Evolutionary conservation across 2,329 filamentous ascomycete genomes (phyloP), one percentile per base, ranked within the genome.

Genomic region (Aspergillus udagawae): DNA sequence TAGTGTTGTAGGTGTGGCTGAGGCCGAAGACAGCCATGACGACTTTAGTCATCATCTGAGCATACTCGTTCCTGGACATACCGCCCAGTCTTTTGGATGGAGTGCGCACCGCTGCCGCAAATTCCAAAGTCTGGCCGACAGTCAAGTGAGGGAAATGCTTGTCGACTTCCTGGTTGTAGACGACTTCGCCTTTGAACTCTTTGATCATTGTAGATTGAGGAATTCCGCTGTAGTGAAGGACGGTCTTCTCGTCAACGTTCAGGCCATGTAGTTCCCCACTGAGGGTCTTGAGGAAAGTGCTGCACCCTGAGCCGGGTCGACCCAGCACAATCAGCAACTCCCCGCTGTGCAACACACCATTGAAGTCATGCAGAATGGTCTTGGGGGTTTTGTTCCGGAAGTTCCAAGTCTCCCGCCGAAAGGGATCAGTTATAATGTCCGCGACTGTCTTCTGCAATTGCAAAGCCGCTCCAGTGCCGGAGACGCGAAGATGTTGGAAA

Each of bases 211-310:
- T 60, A 21, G 56, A 20, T 44, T 67, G 66, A 2, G 67, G 61
- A 27, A 70, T 81, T 63, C 87, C 84, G 81, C 92, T 89, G 69
- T 94, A 94, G 76, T 94, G 92, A 70, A 94, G 84, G 54, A 88
- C 84, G 0, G 89, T 87, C 6, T 79, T 74, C 2, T 86, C 74
- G 51, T 90, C 88, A 23, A 93, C 79, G 59, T 83, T 83, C 66
- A 93, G 86, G 45, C 91, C 91, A 63, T 92, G 87, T 27, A 88
- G 89, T 74, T 94, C 90, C 60, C 91, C 90, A 10, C 89, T 84
- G 62, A 94, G 82, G 0, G 90, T 90, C 79, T 94, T 94, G 57
- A 95, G 79, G 60, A 94, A 85, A 1, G 91, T 94, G 44, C 88
- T 90, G 74, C 91, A 95, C 51, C 75, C 75, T 9, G 70, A 66